Percentiles rank a stretch among this genome's conserved stretches.
Evolutionary conservation across 805 yeast genomes (phyloP).

Genomic region (Yarrowia sp.): DNA sequence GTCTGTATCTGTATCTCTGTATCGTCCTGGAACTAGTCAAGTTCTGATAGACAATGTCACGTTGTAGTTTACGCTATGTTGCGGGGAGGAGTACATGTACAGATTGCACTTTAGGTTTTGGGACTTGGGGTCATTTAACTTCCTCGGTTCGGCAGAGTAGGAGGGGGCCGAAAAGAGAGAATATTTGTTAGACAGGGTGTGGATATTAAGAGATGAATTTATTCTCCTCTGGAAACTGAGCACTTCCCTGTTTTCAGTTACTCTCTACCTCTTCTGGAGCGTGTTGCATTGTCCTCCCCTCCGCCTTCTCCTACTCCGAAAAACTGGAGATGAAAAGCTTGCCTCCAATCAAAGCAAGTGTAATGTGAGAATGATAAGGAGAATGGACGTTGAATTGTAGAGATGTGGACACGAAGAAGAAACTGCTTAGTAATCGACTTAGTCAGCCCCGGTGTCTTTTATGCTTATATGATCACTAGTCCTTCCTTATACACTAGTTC

Average conservation of each 20-base stretch:
- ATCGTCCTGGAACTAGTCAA: not conserved
- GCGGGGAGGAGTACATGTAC: slow-evolving; percentile 34
- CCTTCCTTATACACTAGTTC: too few species aligned
- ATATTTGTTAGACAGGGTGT: too few species aligned
- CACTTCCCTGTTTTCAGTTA: not conserved
- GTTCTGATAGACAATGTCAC: not conserved
- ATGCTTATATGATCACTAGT: not conserved
- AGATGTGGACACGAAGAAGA: too few species aligned
- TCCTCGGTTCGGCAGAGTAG: slow-evolving; percentile 28
- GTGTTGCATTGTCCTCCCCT: too few species aligned
- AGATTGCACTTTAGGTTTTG: slow-evolving; percentile 21
- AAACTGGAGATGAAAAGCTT: slow-evolving; percentile 21
- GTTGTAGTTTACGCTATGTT: slow-evolving; percentile 8
- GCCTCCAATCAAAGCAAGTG: slow-evolving; percentile 30
- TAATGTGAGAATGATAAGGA: not conserved
- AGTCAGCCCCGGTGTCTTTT: not conserved
- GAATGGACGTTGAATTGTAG: not conserved
- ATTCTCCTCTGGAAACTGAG: not conserved
- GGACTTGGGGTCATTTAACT: slow-evolving; percentile 17
- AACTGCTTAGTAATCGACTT: not conserved
- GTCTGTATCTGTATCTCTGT: not conserved
- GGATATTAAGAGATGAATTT: too few species aligned
- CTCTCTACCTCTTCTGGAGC: too few species aligned
- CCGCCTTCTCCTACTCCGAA: not conserved
- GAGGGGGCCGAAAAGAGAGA: not conserved